phyloP scores from a whole-genome alignment of 495 filamentous ascomycete genomes.

The Podospora fimiseda region DNA sequence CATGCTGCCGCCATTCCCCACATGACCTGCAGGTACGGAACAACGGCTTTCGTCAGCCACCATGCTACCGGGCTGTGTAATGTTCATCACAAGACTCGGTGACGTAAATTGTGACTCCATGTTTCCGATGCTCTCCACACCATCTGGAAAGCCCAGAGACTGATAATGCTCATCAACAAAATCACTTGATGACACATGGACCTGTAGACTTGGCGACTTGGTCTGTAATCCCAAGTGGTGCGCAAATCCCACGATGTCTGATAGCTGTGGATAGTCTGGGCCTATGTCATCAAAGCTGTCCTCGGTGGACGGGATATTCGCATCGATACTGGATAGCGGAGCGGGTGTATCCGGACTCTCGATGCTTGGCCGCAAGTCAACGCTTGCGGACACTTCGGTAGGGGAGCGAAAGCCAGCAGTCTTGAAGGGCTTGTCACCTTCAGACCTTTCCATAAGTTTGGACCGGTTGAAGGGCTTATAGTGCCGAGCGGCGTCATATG shows the following conservation, averaged over 20 bases:
- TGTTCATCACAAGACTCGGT: too few species aligned
- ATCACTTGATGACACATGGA: not conserved
- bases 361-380: not conserved
- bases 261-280: not conserved
- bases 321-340: not conserved
- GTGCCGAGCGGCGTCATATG: conserved; percentile 26
- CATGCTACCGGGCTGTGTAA: too few species aligned
- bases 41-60: too few species aligned
- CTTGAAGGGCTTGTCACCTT: not conserved
- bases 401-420: not conserved
- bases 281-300: not conserved
- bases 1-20: too few species aligned
- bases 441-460: not conserved
- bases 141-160: not conserved
- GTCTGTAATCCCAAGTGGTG: not conserved
- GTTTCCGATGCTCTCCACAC: conserved; percentile 12
- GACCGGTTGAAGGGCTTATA: conserved; percentile 22
- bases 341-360: not conserved
- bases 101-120: too few species aligned
- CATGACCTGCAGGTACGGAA: too few species aligned
- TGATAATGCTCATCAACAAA: not conserved
- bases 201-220: not conserved
- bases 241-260: not conserved
- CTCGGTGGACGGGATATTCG: not conserved
- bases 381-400: not conserved